Conservation (phyloP, 2,329 filamentous ascomycete genomes). For the Zelopaecilomyces penicillatus region DNA sequence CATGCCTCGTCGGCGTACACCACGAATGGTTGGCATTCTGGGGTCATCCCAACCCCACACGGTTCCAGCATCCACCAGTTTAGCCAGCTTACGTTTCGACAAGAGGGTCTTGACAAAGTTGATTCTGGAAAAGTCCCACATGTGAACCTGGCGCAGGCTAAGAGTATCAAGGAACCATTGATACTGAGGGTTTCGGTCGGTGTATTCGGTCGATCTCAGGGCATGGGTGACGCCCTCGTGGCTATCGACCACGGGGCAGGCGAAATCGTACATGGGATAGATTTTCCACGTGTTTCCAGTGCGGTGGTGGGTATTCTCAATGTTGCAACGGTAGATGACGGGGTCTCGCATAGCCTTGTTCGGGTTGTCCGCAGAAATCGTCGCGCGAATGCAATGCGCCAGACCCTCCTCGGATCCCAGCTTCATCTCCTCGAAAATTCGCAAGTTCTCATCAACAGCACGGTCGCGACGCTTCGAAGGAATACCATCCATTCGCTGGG, state of each 20-base stretch:
- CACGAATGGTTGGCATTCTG: constrained; percentile 76
- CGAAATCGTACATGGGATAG: constrained; percentile 83
- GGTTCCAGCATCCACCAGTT: constrained; percentile 66
- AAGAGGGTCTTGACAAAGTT: constrained; percentile 78
- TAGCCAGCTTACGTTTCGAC: constrained; percentile 79
- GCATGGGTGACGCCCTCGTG: constrained; percentile 79
- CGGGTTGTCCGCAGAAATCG: constrained; percentile 82
- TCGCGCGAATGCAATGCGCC: constrained; percentile 87
- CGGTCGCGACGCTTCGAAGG: constrained; percentile 74
- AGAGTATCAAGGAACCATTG: constrained; percentile 75
- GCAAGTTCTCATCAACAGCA: constrained; percentile 72
- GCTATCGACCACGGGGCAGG: constrained; percentile 72
- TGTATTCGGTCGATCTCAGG: constrained; percentile 77
- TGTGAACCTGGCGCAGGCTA: constrained; percentile 65
- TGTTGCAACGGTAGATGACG: constrained; percentile 91
- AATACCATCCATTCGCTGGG: constrained; percentile 76
- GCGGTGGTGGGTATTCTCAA: constrained; percentile 59
- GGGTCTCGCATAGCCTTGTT: constrained; percentile 96
- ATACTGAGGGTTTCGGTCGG: constrained; percentile 78
- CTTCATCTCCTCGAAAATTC: constrained; percentile 91
- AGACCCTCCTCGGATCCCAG: constrained; percentile 68
- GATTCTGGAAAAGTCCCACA: constrained; percentile 79
- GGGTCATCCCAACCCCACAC: constrained; percentile 85
- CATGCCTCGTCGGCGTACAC: constrained; percentile 70
- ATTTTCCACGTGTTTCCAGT: constrained; percentile 76